These are phyloP conservation scores for Picocystis salinarum DNA, from an alignment of 139 green algal genomes.

Conservation along the genomic window DNA sequence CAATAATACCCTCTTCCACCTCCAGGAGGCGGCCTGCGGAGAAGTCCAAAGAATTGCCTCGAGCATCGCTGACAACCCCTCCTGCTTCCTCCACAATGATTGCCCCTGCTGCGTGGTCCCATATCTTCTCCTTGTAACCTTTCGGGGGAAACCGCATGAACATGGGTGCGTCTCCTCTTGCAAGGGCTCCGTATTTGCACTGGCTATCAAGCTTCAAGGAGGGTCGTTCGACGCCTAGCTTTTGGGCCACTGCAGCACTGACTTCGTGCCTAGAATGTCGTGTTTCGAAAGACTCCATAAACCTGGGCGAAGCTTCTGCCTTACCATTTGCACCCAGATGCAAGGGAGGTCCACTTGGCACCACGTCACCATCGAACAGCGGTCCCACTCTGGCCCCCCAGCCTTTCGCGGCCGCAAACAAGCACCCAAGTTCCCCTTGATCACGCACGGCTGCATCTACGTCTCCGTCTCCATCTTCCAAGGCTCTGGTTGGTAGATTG, in stretches of 20 bases:
- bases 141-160: conserved; percentile 75
- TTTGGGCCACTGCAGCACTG: conserved; percentile 29
- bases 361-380: conserved; percentile 19
- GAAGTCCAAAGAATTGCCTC: conserved; percentile 39
- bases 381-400: conserved; percentile 31
- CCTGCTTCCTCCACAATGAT: conserved; percentile 71
- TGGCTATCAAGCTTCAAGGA: conserved; percentile 70
- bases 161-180: conserved; percentile 53
- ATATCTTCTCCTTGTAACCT: conserved; percentile 78
- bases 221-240: conserved; percentile 34
- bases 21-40: conserved; percentile 33
- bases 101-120: conserved; percentile 68
- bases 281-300: conserved; percentile 77
- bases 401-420: conserved; percentile 51
- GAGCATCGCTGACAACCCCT: conserved; percentile 33
- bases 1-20: conserved; percentile 30
- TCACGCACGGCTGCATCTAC: conserved; percentile 18
- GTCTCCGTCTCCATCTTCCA: conserved; percentile 33
- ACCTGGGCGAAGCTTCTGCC: no score
- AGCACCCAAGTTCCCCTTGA: no score
- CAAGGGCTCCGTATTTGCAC: conserved; percentile 72
- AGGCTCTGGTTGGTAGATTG: conserved; percentile 58
- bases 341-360: no score
- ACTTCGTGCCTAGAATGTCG: conserved; percentile 56
- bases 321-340: no score